Evolutionary conservation across 805 yeast species (phyloP), one percentile per base, ranked within the genome.

Genomic region (Candida vartiovaarae): DNA sequence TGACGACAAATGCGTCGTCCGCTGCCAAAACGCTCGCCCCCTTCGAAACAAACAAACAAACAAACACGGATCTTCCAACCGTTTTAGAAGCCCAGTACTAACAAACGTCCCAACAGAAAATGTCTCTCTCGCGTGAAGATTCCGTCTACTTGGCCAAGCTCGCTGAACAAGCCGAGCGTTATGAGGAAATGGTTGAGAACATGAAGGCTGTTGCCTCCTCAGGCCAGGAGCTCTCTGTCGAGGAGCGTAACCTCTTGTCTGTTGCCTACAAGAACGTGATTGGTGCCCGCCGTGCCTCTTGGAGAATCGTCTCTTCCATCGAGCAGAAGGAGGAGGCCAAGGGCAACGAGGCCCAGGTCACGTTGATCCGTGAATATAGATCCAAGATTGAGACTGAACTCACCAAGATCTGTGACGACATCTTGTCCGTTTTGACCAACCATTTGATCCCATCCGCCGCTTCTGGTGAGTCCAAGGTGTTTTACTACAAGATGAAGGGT

Each of bases 161-260:
- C 67, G 96, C 97, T 63, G 98, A 91, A 74, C 97, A 91, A 76
- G 97, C 98, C 63, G 99, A 93, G 75, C 95, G 98, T 73, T 93
- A 90, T 68, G 98, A 93, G 75, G 98, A 91, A 75, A 89, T 87
- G 97, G 98, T 91, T 60, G 96, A 88, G 69, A 88, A 87, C 75
- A 91, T 91, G 97, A 90, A 91, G 70, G 84, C 87, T 43, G 98
- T 93, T 62, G 98, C 97, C 58, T 84, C 95, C 36, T 80, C 95
- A 36, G 96, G 96, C 51, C 90, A 86, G 70, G 98, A 91, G 68
- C 75, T 93, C 57, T 84, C 95, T 41, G 96, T 93, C 55, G 99
- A 93, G 74, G 99, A 93, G 75, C 90, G 99, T 71, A 93, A 93
- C 72, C 76, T 91, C 57, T 78, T 91, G 60, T 88, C 96, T 31